Base-by-base conservation (phyloP, 192 early-diverging fungal genomes). In the Coemansia sp. region DNA sequence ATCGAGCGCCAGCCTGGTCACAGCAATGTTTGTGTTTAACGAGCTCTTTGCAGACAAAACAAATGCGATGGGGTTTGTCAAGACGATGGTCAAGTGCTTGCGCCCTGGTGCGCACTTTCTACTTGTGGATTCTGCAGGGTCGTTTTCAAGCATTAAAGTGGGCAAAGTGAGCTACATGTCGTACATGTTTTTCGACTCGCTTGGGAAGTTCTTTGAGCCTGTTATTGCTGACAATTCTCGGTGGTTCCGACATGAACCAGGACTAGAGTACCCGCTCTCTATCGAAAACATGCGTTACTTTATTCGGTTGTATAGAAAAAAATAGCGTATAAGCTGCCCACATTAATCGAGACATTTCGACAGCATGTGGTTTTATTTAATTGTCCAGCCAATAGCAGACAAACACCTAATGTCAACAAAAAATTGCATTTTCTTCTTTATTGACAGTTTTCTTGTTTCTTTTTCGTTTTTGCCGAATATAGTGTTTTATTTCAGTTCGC, bases 201-300 rank as follows among this genome's bases (percentile, higher is more conserved):
- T 98, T 16, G 76, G 84, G 43, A 84, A 78, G 45, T 41, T 71
- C 38, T 86, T 96, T 34, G 87, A 90, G 63, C 81, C 81, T 18
- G 77, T 96, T 10, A 71, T 89, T 4, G 73, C 82, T 18, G 85
- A 90, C 30, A 90, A 97, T 75, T 85, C 92, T 9, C 83, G 71
- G 51, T 93, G 92, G 92, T 97, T 90, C 58, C 71, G 90, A 63
- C 89, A 87, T 46, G 89, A 89, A 6, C 77, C 78, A 11, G 85
- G 84, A 6, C 68, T 95, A 14, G 75, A 85, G 52, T 98, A 94
- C 68, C 94, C 94, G 8, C 73, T 90, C 9, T 87, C 87, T 36
- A 68, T 98, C 52, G 89, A 93, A 58, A 94, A 95, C 75, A 98
- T 98, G 95, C 89, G 95, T 21, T 94, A 94, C 63, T 98, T 95